A percentile compares a stretch with the other conserved stretches of the same genome.
Conservation (phyloP, 306 rosid genomes). For the Gastrolobium bilobum region DNA sequence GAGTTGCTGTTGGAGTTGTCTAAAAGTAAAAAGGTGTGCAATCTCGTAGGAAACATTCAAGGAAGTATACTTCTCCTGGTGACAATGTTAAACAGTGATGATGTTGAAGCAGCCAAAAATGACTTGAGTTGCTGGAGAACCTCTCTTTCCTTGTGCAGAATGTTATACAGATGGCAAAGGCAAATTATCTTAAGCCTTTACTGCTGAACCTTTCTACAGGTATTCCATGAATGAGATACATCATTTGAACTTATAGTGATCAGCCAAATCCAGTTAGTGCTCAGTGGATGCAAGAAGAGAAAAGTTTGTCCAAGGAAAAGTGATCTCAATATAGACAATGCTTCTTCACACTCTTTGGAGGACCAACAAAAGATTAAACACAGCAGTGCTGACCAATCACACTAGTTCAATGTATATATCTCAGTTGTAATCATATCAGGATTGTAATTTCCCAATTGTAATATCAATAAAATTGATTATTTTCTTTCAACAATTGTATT, state of each 20-base stretch:
- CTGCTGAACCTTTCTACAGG: slow-evolving; percentile 73
- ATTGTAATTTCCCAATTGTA: too few species aligned
- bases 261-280: too few species aligned
- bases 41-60: slow-evolving; percentile 67
- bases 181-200: slow-evolving; percentile 74
- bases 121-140: slow-evolving; percentile 66
- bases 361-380: too few species aligned
- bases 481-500: too few species aligned
- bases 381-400: too few species aligned
- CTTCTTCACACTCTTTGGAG: too few species aligned
- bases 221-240: slow-evolving; percentile 46
- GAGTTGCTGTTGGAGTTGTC: slow-evolving; percentile 72
- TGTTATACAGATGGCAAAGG: slow-evolving; percentile 77
- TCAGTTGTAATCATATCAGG: too few species aligned
- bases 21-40: slow-evolving; percentile 45
- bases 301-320: too few species aligned
- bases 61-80: slow-evolving; percentile 80
- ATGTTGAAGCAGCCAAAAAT: slow-evolving; percentile 60
- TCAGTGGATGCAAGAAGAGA: too few species aligned
- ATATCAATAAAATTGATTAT: too few species aligned
- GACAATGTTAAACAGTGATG: slow-evolving; percentile 65
- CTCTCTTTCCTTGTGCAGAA: slow-evolving; percentile 67
- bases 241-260: slow-evolving; percentile 2
- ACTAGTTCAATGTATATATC: too few species aligned
- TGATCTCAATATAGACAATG: too few species aligned